phyloP scores from a whole-genome alignment of 179 eudicot genomes.

The Silene vulgaris region DNA sequence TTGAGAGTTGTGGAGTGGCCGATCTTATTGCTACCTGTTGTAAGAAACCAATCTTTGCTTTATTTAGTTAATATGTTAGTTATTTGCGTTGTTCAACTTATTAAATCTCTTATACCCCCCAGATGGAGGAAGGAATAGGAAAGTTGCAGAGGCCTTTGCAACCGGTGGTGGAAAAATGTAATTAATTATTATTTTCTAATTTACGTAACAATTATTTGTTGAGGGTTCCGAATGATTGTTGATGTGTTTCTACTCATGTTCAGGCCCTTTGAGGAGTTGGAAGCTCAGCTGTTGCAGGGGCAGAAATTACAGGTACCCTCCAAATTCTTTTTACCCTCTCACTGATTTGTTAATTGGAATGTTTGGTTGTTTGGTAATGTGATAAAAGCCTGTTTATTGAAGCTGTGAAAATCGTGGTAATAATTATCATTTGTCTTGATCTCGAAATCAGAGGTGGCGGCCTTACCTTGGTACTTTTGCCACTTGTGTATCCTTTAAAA shows the following conservation, averaged over 20 bases:
- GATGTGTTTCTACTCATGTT: conserved; percentile 11
- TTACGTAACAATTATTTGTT: background rate
- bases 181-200: background rate
- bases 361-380: background rate
- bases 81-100: background rate
- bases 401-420: no score
- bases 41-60: conserved; percentile 33
- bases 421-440: no score
- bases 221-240: background rate
- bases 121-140: conserved; percentile 97
- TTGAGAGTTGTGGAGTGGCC: conserved; percentile 97
- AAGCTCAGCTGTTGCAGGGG: conserved; percentile 87
- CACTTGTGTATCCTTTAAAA: no score
- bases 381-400: background rate
- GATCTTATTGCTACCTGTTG: conserved; percentile 95
- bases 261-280: conserved; percentile 92
- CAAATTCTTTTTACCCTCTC: background rate
- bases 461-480: no score
- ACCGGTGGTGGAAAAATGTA: conserved; percentile 75
- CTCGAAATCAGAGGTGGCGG: no score
- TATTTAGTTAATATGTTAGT: background rate
- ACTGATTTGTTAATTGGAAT: background rate
- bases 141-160: conserved; percentile 93
- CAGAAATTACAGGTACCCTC: conserved; percentile 81
- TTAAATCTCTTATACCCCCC: conserved; percentile 27